These are phyloP conservation scores for Corrigiola litoralis DNA, from an alignment of 179 eudicot species.

Conservation along the genomic window DNA sequence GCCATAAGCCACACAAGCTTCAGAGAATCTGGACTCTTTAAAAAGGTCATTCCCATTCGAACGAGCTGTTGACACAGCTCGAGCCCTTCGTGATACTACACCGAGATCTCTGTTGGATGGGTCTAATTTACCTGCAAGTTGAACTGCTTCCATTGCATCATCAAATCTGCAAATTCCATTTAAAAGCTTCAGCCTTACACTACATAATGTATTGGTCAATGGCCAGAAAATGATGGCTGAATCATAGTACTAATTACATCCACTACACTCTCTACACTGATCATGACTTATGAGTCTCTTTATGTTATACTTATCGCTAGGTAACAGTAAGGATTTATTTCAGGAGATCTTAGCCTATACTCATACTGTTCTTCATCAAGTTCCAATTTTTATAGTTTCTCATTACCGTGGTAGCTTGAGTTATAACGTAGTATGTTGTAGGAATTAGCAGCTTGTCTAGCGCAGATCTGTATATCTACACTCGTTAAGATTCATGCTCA, in stretches of 20 bases:
- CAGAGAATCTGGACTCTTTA: constrained; percentile 29
- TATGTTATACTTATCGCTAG: too few species aligned
- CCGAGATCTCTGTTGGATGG: constrained; percentile 35
- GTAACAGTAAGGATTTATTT: too few species aligned
- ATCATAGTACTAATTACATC: not conserved
- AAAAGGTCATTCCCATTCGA: constrained; percentile 37
- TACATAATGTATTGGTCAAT: not conserved
- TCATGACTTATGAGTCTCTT: too few species aligned
- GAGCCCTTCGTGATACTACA: constrained; percentile 31
- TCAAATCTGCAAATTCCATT: constrained; percentile 34
- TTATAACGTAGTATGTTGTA: too few species aligned
- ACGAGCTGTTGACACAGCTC: constrained; percentile 36
- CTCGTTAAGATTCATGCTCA: too few species aligned
- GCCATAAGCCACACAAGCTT: constrained; percentile 44
- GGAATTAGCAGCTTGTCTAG: too few species aligned
- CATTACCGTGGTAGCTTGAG: too few species aligned
- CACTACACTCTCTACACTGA: not conserved
- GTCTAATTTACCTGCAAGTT: constrained; percentile 33
- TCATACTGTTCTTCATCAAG: too few species aligned
- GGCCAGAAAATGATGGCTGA: not conserved
- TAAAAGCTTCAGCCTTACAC: not conserved
- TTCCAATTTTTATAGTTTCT: too few species aligned
- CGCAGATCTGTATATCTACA: too few species aligned
- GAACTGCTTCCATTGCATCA: constrained; percentile 34
- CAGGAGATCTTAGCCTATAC: too few species aligned